Evolutionary conservation across 345 rosid species (phyloP).

Genomic region (Citrus trifoliata): DNA sequence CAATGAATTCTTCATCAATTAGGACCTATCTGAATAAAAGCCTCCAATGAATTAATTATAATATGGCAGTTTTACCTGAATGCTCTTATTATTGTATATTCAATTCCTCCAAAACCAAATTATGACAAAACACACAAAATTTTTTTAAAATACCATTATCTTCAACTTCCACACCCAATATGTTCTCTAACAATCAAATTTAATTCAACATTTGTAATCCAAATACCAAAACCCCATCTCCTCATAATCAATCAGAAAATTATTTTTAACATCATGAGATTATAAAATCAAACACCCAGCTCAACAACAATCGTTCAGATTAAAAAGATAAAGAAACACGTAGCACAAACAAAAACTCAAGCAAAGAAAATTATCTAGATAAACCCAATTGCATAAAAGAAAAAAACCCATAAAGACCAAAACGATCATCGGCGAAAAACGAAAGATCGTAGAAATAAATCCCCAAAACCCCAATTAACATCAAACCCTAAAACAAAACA

Average conservation of each 20-base stretch:
- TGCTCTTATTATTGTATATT: background rate
- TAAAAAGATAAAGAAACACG: slow-evolving; percentile 6
- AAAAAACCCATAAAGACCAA: slow-evolving; percentile 25
- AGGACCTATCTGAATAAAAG: background rate
- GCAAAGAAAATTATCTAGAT: background rate
- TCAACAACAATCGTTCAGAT: slow-evolving; percentile 8
- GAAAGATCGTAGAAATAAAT: slow-evolving; percentile 26
- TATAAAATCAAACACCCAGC: slow-evolving; percentile 13
- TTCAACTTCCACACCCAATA: background rate
- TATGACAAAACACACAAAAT: background rate
- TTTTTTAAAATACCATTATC: background rate
- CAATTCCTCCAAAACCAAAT: background rate
- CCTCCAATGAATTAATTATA: background rate
- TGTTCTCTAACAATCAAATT: background rate
- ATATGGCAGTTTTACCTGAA: background rate
- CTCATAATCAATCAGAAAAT: slow-evolving; percentile 17
- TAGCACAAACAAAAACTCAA: background rate
- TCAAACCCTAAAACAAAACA: slow-evolving; percentile 34
- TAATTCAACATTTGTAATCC: background rate
- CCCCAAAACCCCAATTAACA: slow-evolving; percentile 38
- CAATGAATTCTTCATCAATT: background rate
- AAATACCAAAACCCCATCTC: slow-evolving; percentile 7
- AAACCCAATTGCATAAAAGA: slow-evolving; percentile 20
- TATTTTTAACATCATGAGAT: slow-evolving; percentile 30
- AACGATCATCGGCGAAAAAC: slow-evolving; percentile 14